These are phyloP conservation scores for Byssochlamys sp. DNA, from an alignment of 2,329 filamentous ascomycete genomes.

Conservation along the genomic window DNA sequence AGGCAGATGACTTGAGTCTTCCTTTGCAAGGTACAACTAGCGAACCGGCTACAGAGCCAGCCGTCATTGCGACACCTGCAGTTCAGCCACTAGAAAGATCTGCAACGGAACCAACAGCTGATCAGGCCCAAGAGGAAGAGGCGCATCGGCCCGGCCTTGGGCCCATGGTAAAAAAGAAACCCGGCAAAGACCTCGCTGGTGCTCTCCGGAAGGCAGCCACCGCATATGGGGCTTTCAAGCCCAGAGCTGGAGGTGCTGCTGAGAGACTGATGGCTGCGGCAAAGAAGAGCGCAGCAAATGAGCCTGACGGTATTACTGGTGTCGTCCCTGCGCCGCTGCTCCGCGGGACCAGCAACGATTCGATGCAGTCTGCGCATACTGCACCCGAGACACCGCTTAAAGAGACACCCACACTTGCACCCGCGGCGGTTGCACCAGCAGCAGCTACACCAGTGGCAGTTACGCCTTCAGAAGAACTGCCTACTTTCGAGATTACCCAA, in stretches of 20 bases:
- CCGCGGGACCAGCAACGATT: conserved; percentile 33
- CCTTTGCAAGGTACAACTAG: neutral
- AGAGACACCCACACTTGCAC: conserved; percentile 18
- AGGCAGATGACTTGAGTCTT: conserved; percentile 13
- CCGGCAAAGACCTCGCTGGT: conserved; percentile 60
- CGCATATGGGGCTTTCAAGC: conserved; percentile 67
- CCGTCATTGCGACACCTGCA: conserved; percentile 4
- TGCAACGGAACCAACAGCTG: conserved; percentile 19
- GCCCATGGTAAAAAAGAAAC: conserved; percentile 81
- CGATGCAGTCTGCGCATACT: conserved; percentile 16
- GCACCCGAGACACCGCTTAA: conserved; percentile 21
- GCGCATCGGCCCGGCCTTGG: conserved; percentile 65
- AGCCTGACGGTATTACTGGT: conserved; percentile 78
- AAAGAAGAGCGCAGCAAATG: conserved; percentile 51
- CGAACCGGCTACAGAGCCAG: neutral
- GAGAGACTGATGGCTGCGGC: conserved; percentile 61
- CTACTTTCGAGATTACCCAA: conserved; percentile 33
- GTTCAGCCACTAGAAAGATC: conserved; percentile 9
- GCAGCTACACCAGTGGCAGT: conserved; percentile 8
- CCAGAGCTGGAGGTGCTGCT: conserved; percentile 74
- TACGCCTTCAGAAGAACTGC: conserved; percentile 14
- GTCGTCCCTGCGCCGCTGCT: conserved; percentile 69
- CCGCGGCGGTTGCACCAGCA: conserved; percentile 5
- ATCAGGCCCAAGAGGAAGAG: conserved; percentile 42
- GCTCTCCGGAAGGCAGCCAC: conserved; percentile 71